Evolutionary conservation across 306 rosid genomes (phyloP), one percentile per base, ranked within the genome.

Genomic region (Ceratonia siliqua): DNA sequence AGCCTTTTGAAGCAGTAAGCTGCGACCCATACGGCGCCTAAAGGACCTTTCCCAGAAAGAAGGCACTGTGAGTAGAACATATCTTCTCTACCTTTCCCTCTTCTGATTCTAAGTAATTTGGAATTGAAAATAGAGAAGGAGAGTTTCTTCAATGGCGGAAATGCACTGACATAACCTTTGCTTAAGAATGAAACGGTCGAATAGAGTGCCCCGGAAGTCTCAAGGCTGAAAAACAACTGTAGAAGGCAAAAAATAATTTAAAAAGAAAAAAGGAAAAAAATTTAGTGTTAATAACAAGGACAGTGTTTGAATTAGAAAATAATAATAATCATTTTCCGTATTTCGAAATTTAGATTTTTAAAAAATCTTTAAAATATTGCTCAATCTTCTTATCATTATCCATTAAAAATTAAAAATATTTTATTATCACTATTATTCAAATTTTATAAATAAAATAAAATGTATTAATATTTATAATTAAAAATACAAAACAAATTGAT

Each of bases 1-100:
- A 89, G 94, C 83, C 62, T 86, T 46, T 89, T 86, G 79, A 72
- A 76, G 61, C 66, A 82, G 69, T 81, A 89, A 39, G 89, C 91
- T 36, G 94, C 94, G 4, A 89, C 82, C 84, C 91, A 81, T 53
- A 89, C 77, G 82, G 85, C 75, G 36, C 81, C 79, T 32, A 84
- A 33, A 62, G 87, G 83, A 38, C 86, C 89, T 55, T 83, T 82
- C 35, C 82, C 68, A 45, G 82, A 73, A 13, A 80, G 79, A 48
- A 79, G 74, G 42, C 80, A 58, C 82, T 82, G 83, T 14, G 94
- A 81, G 75, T 71, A 56, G 38, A 84, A 82, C 89, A 84, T 69
- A 33, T 45, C 62, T 9, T 17, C 46, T 55, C 24, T 14, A 18
- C 36, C 59, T 61, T 9, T 74, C 39, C 24, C 22, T 36, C 58